These are phyloP conservation scores for Podaxis sp. DNA, from an alignment of 768 basidiomycete species.

Conservation along the genomic window DNA sequence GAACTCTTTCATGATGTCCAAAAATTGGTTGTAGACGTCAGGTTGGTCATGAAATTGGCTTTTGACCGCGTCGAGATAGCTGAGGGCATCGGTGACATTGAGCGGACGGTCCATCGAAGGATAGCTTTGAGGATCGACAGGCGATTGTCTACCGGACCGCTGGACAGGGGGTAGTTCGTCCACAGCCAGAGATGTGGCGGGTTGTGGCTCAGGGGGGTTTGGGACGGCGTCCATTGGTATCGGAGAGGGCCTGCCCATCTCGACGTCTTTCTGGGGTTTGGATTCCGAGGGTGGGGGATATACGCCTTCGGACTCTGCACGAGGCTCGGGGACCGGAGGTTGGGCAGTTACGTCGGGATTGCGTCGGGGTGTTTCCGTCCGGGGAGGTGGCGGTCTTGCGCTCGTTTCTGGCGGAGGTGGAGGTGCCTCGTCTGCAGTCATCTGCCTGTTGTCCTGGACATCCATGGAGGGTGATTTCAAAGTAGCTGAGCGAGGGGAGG, in stretches of 20 bases:
- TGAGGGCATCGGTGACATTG: constrained; percentile 91
- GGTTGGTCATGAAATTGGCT: constrained; percentile 86
- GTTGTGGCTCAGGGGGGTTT: constrained; percentile 26
- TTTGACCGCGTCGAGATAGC: constrained; percentile 93
- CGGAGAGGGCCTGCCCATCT: constrained; percentile 9
- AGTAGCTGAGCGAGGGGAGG: constrained; percentile 13
- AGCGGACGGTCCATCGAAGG: constrained; percentile 56
- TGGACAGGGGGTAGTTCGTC: constrained; percentile 20
- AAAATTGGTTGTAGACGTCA: constrained; percentile 92
- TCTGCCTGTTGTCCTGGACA: constrained; percentile 2
- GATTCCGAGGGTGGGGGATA: neutral
- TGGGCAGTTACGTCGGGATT: constrained; percentile 7
- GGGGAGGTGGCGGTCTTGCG: constrained; percentile 5
- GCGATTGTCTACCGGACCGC: constrained; percentile 23
- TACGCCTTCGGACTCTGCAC: constrained; percentile 9
- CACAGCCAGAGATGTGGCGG: constrained; percentile 35
- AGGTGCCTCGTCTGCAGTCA: constrained; percentile 4
- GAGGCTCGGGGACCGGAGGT: neutral
- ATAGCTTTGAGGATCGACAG: constrained; percentile 29
- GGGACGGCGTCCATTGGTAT: constrained; percentile 7
- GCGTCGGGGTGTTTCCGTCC: constrained; percentile 4
- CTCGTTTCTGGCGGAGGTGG: neutral
- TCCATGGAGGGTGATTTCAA: constrained; percentile 17
- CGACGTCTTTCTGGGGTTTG: constrained; percentile 2
- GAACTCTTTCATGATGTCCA: constrained; percentile 99